These are phyloP conservation scores for Crithidia thermophila DNA, from an alignment of 208 protist genomes.

Conservation along the genomic window DNA sequence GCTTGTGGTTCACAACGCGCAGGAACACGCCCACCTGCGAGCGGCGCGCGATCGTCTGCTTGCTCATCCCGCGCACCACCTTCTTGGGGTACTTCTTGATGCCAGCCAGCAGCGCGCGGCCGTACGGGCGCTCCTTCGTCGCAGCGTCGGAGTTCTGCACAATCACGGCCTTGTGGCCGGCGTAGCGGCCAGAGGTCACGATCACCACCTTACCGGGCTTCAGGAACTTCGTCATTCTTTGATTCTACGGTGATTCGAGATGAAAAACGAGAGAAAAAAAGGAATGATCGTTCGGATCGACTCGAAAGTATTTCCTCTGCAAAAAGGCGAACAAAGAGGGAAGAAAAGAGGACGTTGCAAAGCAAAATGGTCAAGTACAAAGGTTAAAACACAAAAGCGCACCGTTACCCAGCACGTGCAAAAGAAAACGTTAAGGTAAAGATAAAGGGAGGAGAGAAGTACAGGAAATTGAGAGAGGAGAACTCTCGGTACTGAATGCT, in stretches of 20 bases:
- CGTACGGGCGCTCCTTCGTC: slow-evolving; percentile 94
- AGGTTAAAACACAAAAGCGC: too few species aligned
- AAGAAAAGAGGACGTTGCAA: neutral
- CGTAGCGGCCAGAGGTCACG: slow-evolving; percentile 97
- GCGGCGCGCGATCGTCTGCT: slow-evolving; percentile 92
- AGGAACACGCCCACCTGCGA: slow-evolving; percentile 96
- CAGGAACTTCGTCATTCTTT: slow-evolving; percentile 42
- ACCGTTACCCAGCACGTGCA: too few species aligned
- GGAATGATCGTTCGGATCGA: slow-evolving; percentile 4
- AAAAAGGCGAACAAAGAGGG: neutral
- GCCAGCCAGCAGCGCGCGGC: slow-evolving; percentile 96
- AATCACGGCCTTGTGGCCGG: slow-evolving; percentile 98
- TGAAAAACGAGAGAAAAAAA: slow-evolving; percentile 4
- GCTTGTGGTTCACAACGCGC: slow-evolving; percentile 98
- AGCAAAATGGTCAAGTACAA: neutral
- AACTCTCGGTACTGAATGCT: too few species aligned
- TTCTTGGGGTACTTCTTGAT: slow-evolving; percentile 96
- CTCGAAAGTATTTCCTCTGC: slow-evolving; percentile 16
- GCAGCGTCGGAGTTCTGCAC: slow-evolving; percentile 94
- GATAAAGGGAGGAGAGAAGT: too few species aligned
- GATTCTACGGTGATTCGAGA: too few species aligned
- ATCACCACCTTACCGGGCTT: slow-evolving; percentile 98
- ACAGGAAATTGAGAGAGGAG: too few species aligned
- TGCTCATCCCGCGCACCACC: slow-evolving; percentile 95
- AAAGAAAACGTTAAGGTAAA: neutral